Base-by-base conservation (phyloP, 192 early-diverging fungal species). In the Mortierella claussenii region DNA sequence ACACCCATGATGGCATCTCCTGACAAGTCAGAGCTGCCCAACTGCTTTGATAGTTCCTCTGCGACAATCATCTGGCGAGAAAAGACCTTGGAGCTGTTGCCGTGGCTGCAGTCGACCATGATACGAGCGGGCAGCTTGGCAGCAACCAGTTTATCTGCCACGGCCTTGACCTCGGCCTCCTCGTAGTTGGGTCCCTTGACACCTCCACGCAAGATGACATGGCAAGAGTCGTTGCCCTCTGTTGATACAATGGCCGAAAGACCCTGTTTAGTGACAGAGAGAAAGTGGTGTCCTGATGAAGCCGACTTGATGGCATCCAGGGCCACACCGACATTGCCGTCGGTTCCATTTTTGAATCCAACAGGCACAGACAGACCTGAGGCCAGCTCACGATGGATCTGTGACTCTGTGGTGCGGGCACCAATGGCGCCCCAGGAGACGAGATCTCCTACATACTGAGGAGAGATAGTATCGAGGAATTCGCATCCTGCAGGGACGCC, bases 81-180 rank as follows among this genome's bases (percentile, higher is more conserved):
- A 69, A 92, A 94, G 63, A 95, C 84, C 80, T 99, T 99, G 57
- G 78, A 84, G 61, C 88, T 90, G 86, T 99, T 99, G 28, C 97
- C 97, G 81, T 99, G 97, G 56, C 92, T 94, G 81, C 94, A 96
- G 75, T 99, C 97, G 59, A 98, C 81, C 97, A 99, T 99, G 55
- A 99, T 55, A 4, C 81, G 69, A 21, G 85, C 42, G 63, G 83
- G 81, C 57, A 84, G 66, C 55, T 81, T 85, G 46, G 89, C 87
- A 58, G 87, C 88, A 28, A 68, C 49, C 48, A 96, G 78, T 58
- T 89, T 85, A 56, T 79, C 73, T 5, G 81, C 81, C 45, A 82
- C 86, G 42, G 70, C 71, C 48, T 83, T 73, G 27, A 98, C 85
- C 44, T 92, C 83, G 17, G 86, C 82, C 33, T 88, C 85, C 21